Base-by-base conservation (phyloP, 306 rosid species). In the Quercus suber region DNA sequence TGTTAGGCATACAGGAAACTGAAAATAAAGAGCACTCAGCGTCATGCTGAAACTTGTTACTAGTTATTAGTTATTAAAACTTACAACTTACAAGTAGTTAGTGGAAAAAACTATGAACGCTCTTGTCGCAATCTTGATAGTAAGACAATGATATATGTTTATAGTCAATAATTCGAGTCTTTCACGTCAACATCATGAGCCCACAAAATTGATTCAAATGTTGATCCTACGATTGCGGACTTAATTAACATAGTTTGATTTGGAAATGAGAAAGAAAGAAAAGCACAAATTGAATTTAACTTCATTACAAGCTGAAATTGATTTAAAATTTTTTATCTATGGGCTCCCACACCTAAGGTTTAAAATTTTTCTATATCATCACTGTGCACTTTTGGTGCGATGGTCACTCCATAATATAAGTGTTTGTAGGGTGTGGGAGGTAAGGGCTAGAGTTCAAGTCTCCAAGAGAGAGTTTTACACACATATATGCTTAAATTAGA, bases 11-110 rank as follows among this genome's bases (percentile, higher is more conserved):
- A 7, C 71, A 33, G 19, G 51, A 67, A 67, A 33, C 51, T 14
- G 68, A 41, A 67, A 20, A 71, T 63, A 73, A 7, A 64, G 11
- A 18, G 20, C 21, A 17, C 1, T 64, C 11, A 5, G 21, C 27
- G 41, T 69, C 86, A 84, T 70, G 87, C 90, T 20, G 18, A 52
- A 75, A 30, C 79, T 83, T 71, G 74, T 71, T 71, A 78, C 76
- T 10, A 53, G 21, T 17, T 41, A 2, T 41, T 41, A 41, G 45
- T 41, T 41, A 41, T 41, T 35, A 6, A 35, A 35, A 35, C 41
- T 35, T 20, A 27, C 76, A 74, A 43, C 41, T 35, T 20, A 27
- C 76, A 74, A 43, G 23, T 67, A n/a, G 73, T 80, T 51, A 65
- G 76, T 83, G 74, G 56, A 53, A 27, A 77, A 71, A 73, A 71